Percentiles rank a stretch among this genome's conserved stretches.
These are phyloP conservation scores for Platanus orientalis DNA, from an alignment of 164 flowering plant genomes.

Conservation along the genomic window DNA sequence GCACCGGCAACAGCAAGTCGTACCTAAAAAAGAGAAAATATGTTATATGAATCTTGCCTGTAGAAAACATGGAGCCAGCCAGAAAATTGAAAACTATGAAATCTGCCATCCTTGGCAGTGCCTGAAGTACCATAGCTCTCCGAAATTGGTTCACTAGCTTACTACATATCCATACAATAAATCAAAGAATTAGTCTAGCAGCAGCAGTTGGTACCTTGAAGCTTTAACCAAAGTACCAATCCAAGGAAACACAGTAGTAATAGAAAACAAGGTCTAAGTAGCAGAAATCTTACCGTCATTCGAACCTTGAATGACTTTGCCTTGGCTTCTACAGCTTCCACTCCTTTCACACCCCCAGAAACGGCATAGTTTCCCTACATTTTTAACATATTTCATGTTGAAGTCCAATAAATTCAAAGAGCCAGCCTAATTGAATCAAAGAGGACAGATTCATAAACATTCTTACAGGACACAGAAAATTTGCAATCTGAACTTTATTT, in stretches of 20 bases:
- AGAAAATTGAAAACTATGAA: too few relatives aligned
- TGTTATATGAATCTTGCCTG: neutral
- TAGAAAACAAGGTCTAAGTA: neutral
- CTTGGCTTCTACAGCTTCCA: slow-evolving; percentile 93
- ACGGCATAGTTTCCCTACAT: slow-evolving; percentile 95
- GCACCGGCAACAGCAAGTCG: slow-evolving; percentile 99
- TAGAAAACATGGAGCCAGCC: too few relatives aligned
- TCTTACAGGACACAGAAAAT: slow-evolving; percentile 86
- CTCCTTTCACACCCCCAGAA: slow-evolving; percentile 91
- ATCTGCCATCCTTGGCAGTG: neutral
- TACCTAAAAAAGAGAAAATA: slow-evolving; percentile 41
- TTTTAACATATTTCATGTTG: slow-evolving; percentile 4
- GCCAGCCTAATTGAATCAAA: neutral
- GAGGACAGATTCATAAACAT: neutral
- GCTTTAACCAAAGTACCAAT: neutral
- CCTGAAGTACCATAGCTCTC: neutral
- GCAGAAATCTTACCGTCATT: slow-evolving; percentile 63
- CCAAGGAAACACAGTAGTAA: neutral
- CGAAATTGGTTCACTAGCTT: neutral
- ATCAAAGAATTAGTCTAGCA: neutral
- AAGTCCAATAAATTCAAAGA: neutral
- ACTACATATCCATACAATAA: neutral
- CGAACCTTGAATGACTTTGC: slow-evolving; percentile 98
- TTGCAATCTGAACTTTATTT: slow-evolving; percentile 92
- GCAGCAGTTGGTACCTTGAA: neutral